These are phyloP conservation scores for Populus alba DNA, from an alignment of 345 rosid species.

Conservation along the genomic window DNA sequence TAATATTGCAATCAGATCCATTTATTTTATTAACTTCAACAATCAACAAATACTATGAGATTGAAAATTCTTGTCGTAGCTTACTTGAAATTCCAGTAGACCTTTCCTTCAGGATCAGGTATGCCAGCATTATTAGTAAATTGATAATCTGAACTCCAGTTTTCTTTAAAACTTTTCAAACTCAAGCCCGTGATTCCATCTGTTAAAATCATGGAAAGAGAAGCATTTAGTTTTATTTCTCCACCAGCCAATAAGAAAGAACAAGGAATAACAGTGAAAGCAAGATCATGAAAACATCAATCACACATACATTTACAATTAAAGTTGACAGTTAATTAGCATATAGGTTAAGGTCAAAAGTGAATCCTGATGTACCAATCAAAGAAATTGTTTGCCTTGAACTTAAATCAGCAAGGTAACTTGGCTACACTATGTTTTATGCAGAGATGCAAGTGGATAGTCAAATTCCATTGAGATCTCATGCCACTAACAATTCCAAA, in stretches of 20 bases:
- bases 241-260: not conserved
- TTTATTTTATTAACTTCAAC: not conserved
- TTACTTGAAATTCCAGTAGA: slow-evolving; percentile 91
- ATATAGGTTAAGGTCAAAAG: not conserved
- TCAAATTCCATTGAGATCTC: not conserved
- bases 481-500: not conserved
- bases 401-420: not conserved
- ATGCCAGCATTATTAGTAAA: slow-evolving; percentile 89
- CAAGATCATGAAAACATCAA: not conserved
- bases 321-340: not conserved
- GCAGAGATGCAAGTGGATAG: not conserved
- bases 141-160: slow-evolving; percentile 89
- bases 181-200: slow-evolving; percentile 92
- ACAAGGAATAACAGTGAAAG: not conserved
- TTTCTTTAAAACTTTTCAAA: slow-evolving; percentile 70
- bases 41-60: slow-evolving; percentile 10
- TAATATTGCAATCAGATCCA: not conserved
- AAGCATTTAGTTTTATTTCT: not conserved
- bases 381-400: not conserved
- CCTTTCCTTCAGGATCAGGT: slow-evolving; percentile 75
- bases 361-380: not conserved
- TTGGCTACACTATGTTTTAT: not conserved
- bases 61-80: slow-evolving; percentile 26
- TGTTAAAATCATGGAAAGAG: slow-evolving; percentile 28
- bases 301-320: not conserved